A percentile compares a stretch with the other conserved stretches of the same genome.
Conservation (phyloP, 192 early-diverging fungal species). For the Lobosporangium transversale region DNA sequence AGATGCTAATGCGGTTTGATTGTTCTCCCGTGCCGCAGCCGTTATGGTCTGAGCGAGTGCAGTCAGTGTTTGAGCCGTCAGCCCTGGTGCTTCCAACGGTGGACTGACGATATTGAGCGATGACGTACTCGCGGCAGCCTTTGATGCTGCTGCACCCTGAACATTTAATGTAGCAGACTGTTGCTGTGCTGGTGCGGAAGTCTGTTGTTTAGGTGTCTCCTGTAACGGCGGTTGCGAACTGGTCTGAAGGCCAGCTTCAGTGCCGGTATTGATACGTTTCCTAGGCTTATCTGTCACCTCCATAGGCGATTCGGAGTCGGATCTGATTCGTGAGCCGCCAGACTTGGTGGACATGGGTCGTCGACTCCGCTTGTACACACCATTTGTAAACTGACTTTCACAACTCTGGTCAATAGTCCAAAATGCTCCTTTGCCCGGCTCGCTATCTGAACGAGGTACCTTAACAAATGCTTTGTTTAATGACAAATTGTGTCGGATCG, state of each 20-base stretch:
- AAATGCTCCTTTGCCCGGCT: slow-evolving; percentile 88
- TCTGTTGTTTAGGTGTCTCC: neutral
- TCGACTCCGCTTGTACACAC: slow-evolving; percentile 69
- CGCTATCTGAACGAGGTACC: slow-evolving; percentile 79
- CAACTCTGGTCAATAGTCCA: slow-evolving; percentile 77
- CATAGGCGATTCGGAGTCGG: slow-evolving; percentile 36
- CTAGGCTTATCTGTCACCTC: slow-evolving; percentile 33
- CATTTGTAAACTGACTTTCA: slow-evolving; percentile 71
- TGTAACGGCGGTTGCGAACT: neutral
- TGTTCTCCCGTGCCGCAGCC: slow-evolving; percentile 33
- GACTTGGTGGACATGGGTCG: slow-evolving; percentile 34
- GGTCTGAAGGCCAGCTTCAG: neutral
- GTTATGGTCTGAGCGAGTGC: slow-evolving; percentile 39
- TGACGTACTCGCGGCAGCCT: neutral
- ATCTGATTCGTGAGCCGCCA: slow-evolving; percentile 8
- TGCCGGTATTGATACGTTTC: slow-evolving; percentile 36
- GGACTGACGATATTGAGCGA: neutral
- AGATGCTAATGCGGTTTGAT: slow-evolving; percentile 24
- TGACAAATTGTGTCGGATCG: slow-evolving; percentile 85
- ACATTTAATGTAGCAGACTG: neutral
- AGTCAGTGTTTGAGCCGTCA: slow-evolving; percentile 21
- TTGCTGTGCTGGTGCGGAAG: neutral
- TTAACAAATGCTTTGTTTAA: slow-evolving; percentile 85
- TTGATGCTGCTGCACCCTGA: neutral
- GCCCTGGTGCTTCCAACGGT: slow-evolving; percentile 17